Evolutionary conservation across 768 basidiomycete species (phyloP).

Genomic region (Pisolithus albus): DNA sequence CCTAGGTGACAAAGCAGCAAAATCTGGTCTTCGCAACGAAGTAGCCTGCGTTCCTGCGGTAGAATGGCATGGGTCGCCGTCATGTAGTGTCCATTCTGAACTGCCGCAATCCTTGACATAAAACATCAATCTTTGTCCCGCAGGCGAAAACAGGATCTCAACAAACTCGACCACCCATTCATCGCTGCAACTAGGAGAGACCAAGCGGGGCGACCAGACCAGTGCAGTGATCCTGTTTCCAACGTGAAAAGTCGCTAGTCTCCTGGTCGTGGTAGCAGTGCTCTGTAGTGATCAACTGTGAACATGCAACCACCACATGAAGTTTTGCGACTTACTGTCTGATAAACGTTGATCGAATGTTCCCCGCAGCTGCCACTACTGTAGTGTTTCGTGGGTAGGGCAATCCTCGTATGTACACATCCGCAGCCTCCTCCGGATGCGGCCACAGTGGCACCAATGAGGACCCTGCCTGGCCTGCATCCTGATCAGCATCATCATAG

Average conservation of each 20-base stretch:
- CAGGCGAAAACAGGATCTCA: not conserved
- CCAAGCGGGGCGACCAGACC: slow-evolving; percentile 67
- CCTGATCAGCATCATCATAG: no score
- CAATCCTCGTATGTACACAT: no score
- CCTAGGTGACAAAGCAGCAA: no score
- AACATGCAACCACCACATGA: not conserved
- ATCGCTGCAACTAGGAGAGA: slow-evolving; percentile 59
- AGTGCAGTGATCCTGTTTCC: slow-evolving; percentile 66
- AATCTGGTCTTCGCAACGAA: no score
- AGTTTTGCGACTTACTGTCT: slow-evolving; percentile 42
- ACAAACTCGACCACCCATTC: slow-evolving; percentile 69
- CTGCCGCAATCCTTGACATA: slow-evolving; percentile 54
- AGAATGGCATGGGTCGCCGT: no score
- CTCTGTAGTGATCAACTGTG: slow-evolving; percentile 25
- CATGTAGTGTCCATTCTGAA: no score
- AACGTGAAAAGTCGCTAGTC: slow-evolving; percentile 66
- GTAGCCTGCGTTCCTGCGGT: no score
- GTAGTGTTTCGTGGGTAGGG: no score
- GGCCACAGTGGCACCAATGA: no score
- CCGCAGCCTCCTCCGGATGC: no score
- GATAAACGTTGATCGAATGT: slow-evolving; percentile 64
- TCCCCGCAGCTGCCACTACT: no score
- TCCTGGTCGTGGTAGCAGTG: slow-evolving; percentile 35
- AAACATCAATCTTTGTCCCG: slow-evolving; percentile 5
- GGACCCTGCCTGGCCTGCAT: no score